Conservation (phyloP, 768 basidiomycete species). For the Pilatotrama ljubarskyi region DNA sequence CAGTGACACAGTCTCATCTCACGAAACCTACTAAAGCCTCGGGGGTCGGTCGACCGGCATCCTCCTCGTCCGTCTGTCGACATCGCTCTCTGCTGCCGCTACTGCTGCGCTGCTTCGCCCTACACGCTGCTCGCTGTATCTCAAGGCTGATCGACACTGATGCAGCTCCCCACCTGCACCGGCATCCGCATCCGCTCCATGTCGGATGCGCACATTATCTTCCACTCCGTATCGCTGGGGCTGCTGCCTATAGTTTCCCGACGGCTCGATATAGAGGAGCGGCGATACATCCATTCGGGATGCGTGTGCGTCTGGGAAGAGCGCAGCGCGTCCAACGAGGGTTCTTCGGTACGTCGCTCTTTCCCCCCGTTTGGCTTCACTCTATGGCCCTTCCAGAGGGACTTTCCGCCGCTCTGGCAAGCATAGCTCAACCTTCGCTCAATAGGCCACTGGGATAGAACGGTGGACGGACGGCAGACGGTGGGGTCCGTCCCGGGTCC, state of each 20-base stretch:
- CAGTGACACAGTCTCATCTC: background rate
- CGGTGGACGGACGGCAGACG: conserved; percentile 73
- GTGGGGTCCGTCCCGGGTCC: conserved; percentile 80
- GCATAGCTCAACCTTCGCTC: background rate
- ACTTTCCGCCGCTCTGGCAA: background rate
- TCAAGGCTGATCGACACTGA: background rate
- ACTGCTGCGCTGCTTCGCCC: background rate
- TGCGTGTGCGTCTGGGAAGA: conserved; percentile 86
- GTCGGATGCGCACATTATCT: conserved; percentile 70
- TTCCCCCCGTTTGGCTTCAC: conserved; percentile 13
- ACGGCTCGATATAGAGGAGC: conserved; percentile 75
- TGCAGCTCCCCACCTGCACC: conserved; percentile 67
- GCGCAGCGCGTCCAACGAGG: conserved; percentile 64
- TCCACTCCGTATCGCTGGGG: conserved; percentile 64
- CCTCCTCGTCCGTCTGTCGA: background rate
- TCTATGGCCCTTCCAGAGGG: conserved; percentile 13
- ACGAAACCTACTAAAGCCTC: background rate
- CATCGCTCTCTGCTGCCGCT: background rate
- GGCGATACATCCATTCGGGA: conserved; percentile 64
- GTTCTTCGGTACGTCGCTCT: conserved; percentile 55
- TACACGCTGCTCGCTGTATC: background rate
- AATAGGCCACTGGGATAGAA: conserved; percentile 58
- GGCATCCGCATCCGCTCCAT: conserved; percentile 63
- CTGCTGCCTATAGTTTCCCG: conserved; percentile 67
- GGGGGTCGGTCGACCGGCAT: background rate